Evolutionary conservation across 176 grass and related monocot species (phyloP).

Genomic region (Carex littledalei): DNA sequence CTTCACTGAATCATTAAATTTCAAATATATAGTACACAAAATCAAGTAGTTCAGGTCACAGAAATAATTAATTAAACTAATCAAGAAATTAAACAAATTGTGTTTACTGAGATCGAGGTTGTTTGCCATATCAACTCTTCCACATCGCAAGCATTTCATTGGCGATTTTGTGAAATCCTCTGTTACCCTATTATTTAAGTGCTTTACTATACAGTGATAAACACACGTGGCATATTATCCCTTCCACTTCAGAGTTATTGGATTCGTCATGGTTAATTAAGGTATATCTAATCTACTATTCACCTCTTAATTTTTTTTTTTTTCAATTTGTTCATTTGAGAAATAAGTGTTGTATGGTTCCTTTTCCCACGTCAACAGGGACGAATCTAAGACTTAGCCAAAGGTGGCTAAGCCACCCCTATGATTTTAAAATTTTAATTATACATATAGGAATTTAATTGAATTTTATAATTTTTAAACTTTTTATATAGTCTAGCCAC

Average conservation of each 20-base stretch:
- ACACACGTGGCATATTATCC: not conserved
- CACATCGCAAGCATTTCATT: not conserved
- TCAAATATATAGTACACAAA: not conserved
- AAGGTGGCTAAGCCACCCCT: fast-evolving
- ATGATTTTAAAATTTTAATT: no score
- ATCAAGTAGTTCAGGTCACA: not conserved
- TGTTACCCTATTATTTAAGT: not conserved
- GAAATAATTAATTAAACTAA: not conserved
- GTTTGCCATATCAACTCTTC: no score
- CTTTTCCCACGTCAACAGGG: no score
- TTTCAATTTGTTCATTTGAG: not conserved
- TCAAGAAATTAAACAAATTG: not conserved
- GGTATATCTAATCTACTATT: not conserved
- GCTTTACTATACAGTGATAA: not conserved
- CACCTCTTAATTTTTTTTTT: not conserved
- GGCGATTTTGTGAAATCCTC: not conserved
- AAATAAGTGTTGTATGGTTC: not conserved
- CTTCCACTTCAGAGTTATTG: not conserved
- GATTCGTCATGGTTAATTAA: not conserved
- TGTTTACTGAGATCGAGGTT: not conserved
- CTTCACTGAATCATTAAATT: not conserved
- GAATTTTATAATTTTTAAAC: no score
- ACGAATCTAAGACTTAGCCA: fast-evolving
- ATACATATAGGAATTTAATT: no score
- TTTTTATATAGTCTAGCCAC: no score